Evolutionary conservation across 164 flowering plant genomes (phyloP).

Genomic region (Tinospora cordifolia): DNA sequence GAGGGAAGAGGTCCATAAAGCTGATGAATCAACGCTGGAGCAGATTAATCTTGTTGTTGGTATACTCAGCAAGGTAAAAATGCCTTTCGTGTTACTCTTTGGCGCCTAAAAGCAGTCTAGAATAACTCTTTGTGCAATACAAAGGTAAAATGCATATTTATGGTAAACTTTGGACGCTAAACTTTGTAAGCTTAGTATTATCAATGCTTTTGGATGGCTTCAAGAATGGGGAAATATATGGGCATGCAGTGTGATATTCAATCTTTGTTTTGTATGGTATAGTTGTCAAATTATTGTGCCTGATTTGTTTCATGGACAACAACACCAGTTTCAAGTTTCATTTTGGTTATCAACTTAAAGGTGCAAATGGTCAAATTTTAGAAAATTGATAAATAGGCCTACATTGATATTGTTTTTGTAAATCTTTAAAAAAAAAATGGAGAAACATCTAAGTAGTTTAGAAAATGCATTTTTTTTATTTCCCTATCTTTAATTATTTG

Average conservation of each 20-base stretch:
- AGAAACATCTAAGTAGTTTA: too few relatives aligned
- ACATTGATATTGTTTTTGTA: too few relatives aligned
- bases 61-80: constrained; percentile 83
- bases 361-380: not conserved
- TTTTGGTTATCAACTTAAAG: not conserved
- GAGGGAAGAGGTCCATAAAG: constrained; percentile 48
- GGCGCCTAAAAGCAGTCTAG: not conserved
- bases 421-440: too few relatives aligned
- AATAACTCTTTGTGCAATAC: not conserved
- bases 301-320: not conserved
- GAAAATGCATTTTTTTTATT: too few relatives aligned
- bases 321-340: not conserved
- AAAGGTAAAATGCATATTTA: not conserved
- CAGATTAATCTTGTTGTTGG: constrained; percentile 76
- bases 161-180: not conserved
- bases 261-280: not conserved
- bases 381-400: not conserved
- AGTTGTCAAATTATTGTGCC: not conserved
- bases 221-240: not conserved
- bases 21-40: constrained; percentile 66
- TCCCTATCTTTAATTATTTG: too few relatives aligned
- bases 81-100: not conserved
- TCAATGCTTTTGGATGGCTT: not conserved
- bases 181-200: not conserved
- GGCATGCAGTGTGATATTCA: not conserved